Percentiles rank a stretch among this genome's conserved stretches.
Conservation (phyloP, 2,329 filamentous ascomycete species). For the Emydomyces testavorans region DNA sequence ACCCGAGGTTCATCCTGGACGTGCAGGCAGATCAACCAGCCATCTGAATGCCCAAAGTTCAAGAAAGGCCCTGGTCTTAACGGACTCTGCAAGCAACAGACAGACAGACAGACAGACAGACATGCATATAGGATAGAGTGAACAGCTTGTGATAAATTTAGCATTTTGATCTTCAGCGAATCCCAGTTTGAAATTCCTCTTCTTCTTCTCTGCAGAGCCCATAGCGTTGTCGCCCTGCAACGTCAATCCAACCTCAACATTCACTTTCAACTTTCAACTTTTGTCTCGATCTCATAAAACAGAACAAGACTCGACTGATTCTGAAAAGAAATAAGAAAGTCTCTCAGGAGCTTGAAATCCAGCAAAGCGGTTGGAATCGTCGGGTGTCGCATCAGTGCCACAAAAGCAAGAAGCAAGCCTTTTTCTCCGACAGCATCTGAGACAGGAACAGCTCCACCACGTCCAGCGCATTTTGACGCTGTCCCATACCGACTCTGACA, state of each 20-base stretch:
- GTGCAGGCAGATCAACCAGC: neutral
- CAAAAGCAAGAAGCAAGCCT: neutral
- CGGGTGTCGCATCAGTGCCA: slow-evolving; percentile 6
- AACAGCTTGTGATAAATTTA: too few species aligned
- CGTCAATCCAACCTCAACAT: neutral
- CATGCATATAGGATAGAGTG: too few species aligned
- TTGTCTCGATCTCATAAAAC: neutral
- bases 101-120: too few species aligned
- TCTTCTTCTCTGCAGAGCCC: too few species aligned
- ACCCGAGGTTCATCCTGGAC: neutral
- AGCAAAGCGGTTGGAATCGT: neutral
- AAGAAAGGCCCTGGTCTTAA: neutral
- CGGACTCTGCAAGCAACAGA: neutral
- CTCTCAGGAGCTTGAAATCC: too few species aligned
- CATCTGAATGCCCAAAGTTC: neutral
- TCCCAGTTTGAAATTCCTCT: too few species aligned
- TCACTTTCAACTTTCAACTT: neutral
- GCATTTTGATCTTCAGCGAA: too few species aligned
- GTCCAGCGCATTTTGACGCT: neutral
- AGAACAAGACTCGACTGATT: neutral
- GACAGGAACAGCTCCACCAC: neutral
- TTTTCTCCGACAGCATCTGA: neutral
- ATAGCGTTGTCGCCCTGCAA: too few species aligned
- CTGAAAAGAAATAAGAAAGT: neutral
- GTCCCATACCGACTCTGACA: slow-evolving; percentile 3